A percentile compares a stretch with the other conserved stretches of the same genome.
Evolutionary conservation across 164 flowering plant species (phyloP).

Genomic region (Sextonia rubra): DNA sequence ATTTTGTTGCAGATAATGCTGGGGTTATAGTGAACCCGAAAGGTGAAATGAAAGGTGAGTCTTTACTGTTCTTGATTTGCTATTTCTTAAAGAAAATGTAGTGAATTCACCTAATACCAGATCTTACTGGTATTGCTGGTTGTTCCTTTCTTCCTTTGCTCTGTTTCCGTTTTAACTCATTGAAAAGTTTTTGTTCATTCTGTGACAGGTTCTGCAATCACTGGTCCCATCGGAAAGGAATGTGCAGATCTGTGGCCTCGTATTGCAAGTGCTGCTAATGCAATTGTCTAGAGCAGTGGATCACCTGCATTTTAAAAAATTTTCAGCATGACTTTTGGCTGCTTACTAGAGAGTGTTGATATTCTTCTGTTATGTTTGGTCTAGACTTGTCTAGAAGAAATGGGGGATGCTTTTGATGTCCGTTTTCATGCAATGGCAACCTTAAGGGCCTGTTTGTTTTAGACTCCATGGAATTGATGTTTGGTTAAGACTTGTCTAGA

Average conservation of each 20-base stretch:
- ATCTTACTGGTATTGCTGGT: not conserved
- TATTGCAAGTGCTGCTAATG: slow-evolving; percentile 52
- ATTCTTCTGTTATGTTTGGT: no score
- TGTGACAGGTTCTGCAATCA: slow-evolving; percentile 38
- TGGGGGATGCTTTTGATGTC: no score
- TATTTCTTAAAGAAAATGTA: not conserved
- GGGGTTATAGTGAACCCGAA: slow-evolving; percentile 72
- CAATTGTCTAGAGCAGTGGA: slow-evolving; percentile 27
- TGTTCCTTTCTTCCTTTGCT: not conserved
- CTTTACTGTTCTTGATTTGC: not conserved
- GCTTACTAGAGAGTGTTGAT: no score
- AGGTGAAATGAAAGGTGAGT: slow-evolving; percentile 73
- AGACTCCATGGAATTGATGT: no score
- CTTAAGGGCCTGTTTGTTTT: no score
- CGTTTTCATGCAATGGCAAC: no score
- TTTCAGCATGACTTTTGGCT: no score
- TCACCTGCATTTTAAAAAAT: no score
- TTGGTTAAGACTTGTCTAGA: no score
- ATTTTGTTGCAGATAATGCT: slow-evolving; percentile 53
- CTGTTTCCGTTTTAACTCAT: not conserved
- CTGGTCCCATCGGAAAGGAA: slow-evolving; percentile 52
- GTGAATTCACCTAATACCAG: not conserved
- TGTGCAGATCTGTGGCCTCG: slow-evolving; percentile 52
- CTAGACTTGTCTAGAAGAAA: no score
- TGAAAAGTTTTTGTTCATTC: not conserved